Base-by-base conservation (phyloP, 306 rosid genomes). In the Bauhinia variegata region DNA sequence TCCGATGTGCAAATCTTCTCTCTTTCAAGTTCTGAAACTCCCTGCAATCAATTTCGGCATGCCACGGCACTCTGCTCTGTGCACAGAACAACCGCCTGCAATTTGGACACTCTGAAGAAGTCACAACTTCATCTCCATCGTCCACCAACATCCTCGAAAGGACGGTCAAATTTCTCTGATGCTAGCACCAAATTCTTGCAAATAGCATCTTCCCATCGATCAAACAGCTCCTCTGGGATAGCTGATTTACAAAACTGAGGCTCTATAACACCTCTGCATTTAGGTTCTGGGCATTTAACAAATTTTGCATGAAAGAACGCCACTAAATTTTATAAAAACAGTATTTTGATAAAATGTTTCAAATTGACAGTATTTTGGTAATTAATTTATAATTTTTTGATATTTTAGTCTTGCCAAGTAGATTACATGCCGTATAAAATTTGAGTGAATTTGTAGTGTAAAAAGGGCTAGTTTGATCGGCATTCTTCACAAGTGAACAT, bases 1-100 rank as follows among this genome's bases (percentile, higher is more conserved):
- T n/a, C n/a, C n/a, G n/a, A n/a, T n/a, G n/a, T n/a, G n/a, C n/a
- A n/a, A n/a, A n/a, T n/a, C n/a, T n/a, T n/a, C 56, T 55, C 18
- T 38, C 38, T 0, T 50, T 67, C 80, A 80, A 11, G 1, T 0
- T 53, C 63, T 36, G 65, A 75, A 80, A 91, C 70, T 67, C 86
- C 0, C 2, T 0, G 3, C 96, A 88, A 0, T 71, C 87, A 12
- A 83, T 36, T 0, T 78, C 87, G 0, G 48, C 71, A 55, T 88
- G 96, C 96, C 97, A 88, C 0, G 86, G 8, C 17, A 79, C 93
- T 41, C 36, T 74, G 41, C 89, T 83, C 63, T 70, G 76, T 0
- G 91, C 95, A 52, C 91, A 90, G 34, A 91, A 88, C 72, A 88
- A 4, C 39, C 89, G 75, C 15, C 78, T 42, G 12, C 93, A 86